Evolutionary conservation across 129 eudicot genomes (phyloP).

Genomic region (Scalesia atractyloides): DNA sequence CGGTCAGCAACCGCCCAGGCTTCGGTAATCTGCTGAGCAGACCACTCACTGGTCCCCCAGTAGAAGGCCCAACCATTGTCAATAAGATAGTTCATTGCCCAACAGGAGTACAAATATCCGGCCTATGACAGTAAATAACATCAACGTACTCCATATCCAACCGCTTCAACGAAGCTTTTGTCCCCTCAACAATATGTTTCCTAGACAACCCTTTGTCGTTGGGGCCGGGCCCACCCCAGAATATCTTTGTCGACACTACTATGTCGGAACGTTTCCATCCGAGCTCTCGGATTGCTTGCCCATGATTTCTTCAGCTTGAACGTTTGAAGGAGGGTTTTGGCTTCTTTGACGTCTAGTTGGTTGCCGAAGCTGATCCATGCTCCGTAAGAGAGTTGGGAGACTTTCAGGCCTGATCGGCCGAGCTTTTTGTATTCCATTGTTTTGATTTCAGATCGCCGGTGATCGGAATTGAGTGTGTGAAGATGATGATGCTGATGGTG

Average conservation of each 20-base stretch:
- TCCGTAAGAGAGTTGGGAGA: constrained; percentile 83
- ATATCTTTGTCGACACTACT: constrained; percentile 90
- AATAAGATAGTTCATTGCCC: constrained; percentile 96
- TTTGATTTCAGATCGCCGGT: neutral
- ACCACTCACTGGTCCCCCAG: constrained; percentile 99
- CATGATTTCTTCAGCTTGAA: constrained; percentile 94
- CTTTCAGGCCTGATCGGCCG: constrained; percentile 79
- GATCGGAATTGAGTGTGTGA: constrained; percentile 6
- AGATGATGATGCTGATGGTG: neutral
- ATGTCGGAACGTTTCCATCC: constrained; percentile 92
- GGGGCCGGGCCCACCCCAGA: constrained; percentile 97
- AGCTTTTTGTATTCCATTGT: constrained; percentile 91
- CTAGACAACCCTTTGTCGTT: constrained; percentile 83
- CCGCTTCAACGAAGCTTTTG: constrained; percentile 64
- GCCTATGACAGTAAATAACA: constrained; percentile 78
- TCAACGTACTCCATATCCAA: constrained; percentile 90
- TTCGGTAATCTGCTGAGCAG: constrained; percentile 97
- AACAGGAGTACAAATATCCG: constrained; percentile 70
- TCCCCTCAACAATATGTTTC: constrained; percentile 78
- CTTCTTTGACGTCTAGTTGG: constrained; percentile 88
- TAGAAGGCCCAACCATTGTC: constrained; percentile 91
- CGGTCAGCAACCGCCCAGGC: constrained; percentile 77
- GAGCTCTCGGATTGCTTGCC: constrained; percentile 93
- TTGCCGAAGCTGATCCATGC: constrained; percentile 98
- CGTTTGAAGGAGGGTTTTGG: constrained; percentile 82